Evolutionary conservation across 805 yeast species (phyloP).

Genomic region (Ogataea siamensis): DNA sequence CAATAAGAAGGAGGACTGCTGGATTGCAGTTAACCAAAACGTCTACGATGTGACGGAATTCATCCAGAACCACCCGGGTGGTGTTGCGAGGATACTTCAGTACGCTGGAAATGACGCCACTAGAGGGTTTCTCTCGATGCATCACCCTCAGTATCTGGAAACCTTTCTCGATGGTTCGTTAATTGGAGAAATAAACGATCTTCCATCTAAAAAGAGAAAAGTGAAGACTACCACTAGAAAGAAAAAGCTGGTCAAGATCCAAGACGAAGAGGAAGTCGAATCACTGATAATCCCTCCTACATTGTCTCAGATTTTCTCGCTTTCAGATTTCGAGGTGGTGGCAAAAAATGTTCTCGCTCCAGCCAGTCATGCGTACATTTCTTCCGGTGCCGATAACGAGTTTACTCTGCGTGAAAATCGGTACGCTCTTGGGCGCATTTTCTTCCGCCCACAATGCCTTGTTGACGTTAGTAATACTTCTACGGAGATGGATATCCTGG

Average conservation of each 20-base stretch:
- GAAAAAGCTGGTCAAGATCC: slow-evolving; percentile 31
- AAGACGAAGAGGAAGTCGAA: slow-evolving; percentile 23
- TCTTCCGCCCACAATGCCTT: slow-evolving; percentile 77
- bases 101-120: slow-evolving; percentile 54
- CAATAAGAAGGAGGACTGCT: slow-evolving; percentile 59
- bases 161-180: slow-evolving; percentile 29
- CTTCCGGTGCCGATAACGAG: slow-evolving; percentile 89
- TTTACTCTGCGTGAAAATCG: slow-evolving; percentile 82
- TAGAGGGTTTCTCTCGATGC: slow-evolving; percentile 29
- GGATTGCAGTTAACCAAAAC: slow-evolving; percentile 79
- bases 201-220: slow-evolving; percentile 25
- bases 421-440: slow-evolving; percentile 76
- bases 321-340: slow-evolving; percentile 82
- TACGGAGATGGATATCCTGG: slow-evolving; percentile 62
- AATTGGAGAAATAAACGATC: slow-evolving; percentile 36
- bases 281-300: slow-evolving; percentile 65
- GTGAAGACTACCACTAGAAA: slow-evolving; percentile 30
- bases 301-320: slow-evolving; percentile 61
- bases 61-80: slow-evolving; percentile 45
- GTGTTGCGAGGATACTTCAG: slow-evolving; percentile 39
- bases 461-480: slow-evolving; percentile 72
- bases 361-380: slow-evolving; percentile 83
- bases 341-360: slow-evolving; percentile 73
- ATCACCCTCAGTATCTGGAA: slow-evolving; percentile 27
- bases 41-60: slow-evolving; percentile 69